Conservation (phyloP, 169 alveolate species). For the Miamiensis avidus region DNA sequence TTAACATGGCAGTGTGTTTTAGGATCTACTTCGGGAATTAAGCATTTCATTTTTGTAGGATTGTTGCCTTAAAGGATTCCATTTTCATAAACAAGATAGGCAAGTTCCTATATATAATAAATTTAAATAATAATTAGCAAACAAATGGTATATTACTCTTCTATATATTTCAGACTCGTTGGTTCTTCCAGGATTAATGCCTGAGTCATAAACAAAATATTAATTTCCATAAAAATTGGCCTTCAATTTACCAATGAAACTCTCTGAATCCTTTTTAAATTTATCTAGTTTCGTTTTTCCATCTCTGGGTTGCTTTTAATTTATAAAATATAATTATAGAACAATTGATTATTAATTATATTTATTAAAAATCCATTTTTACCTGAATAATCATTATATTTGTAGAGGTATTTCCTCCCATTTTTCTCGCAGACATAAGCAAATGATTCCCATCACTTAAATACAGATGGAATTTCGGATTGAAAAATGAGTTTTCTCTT, state of each 20-base stretch:
- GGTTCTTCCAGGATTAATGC: neutral
- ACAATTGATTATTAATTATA: too few species aligned
- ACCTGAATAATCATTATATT: neutral
- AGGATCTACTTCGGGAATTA: neutral
- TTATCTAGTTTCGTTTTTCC: neutral
- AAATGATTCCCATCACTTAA: neutral
- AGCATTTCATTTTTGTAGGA: neutral
- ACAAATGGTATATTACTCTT: neutral
- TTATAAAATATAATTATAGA: too few species aligned
- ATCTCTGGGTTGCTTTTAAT: neutral
- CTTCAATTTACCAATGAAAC: neutral
- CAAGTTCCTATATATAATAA: neutral
- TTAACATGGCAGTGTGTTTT: neutral
- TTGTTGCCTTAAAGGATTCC: too few species aligned
- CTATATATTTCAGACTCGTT: neutral
- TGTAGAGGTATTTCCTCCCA: neutral
- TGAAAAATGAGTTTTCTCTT: neutral
- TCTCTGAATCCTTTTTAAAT: neutral
- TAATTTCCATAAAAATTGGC: neutral
- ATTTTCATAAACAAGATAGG: neutral
- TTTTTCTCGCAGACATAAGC: neutral
- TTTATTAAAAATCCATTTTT: too few species aligned
- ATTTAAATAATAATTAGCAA: too few species aligned
- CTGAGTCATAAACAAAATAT: neutral
- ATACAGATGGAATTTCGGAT: neutral